A percentile compares a stretch with the other conserved stretches of the same genome.
These are phyloP conservation scores for Aspergillus awamori DNA, from an alignment of 2,329 filamentous ascomycete species.

Conservation along the genomic window DNA sequence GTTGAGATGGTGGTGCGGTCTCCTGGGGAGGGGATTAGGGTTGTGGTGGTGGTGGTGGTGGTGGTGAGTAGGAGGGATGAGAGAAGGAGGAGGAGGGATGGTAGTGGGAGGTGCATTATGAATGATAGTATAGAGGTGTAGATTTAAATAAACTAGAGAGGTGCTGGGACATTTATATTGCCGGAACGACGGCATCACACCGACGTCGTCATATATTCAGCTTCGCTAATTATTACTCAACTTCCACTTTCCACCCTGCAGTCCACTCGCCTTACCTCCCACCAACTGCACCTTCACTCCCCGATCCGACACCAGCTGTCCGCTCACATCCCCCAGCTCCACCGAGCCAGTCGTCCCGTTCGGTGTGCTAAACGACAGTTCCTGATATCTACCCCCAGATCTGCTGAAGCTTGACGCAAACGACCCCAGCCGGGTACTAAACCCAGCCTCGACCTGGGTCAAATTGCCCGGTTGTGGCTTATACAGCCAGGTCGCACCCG, in stretches of 20 bases:
- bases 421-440: conserved; percentile 39
- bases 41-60: too few relatives aligned
- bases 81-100: too few relatives aligned
- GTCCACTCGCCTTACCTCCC: not conserved
- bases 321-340: not conserved
- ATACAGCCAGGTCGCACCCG: conserved; percentile 42
- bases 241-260: conserved; percentile 3
- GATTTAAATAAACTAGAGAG: too few relatives aligned
- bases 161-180: not conserved
- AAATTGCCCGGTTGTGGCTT: conserved; percentile 42
- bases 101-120: too few relatives aligned
- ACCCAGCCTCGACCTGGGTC: conserved; percentile 41
- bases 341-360: conserved; percentile 9
- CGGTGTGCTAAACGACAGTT: conserved; percentile 12
- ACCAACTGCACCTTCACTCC: not conserved
- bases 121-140: too few relatives aligned
- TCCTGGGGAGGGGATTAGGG: conserved; percentile 21
- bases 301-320: not conserved
- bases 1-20: conserved; percentile 33
- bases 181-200: too few relatives aligned
- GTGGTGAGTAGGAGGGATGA: too few relatives aligned
- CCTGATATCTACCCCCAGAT: not conserved
- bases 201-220: not conserved
- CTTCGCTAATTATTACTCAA: not conserved
- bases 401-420: conserved; percentile 29